Evolutionary conservation across 1,284 basidiomycete species (phyloP), one percentile per base, ranked within the genome.

Genomic region (Tilletia caries): DNA sequence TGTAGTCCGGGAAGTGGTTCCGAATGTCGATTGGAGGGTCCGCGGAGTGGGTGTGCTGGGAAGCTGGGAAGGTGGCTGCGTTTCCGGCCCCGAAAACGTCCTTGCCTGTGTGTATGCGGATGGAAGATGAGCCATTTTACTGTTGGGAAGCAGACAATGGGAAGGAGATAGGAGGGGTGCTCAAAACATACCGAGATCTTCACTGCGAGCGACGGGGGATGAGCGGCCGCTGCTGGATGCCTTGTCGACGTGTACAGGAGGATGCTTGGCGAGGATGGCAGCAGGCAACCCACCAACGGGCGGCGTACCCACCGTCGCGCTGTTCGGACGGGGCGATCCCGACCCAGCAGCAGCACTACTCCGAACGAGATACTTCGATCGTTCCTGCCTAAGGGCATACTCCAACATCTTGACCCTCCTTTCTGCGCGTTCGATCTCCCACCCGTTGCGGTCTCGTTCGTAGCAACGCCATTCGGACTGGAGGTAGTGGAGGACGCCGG

Each of bases 371-470:
- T 65, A 65, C 23, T 48, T 44, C n/a, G 34, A 93, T 92, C 94
- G 90, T 86, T 98, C 95, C 86, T 95, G 91, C 65, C 93, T 93
- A 27, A 85, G 68, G 1, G 84, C 84, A 65, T 80, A 97, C 85
- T 99, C 96, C 67, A 98, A 89, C 95, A 99, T 97, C 88, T 96
- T 97, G 79, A 98, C 96, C 69, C 95, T 89, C 69, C 95, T 89
- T 85, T 98, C 95, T 43, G 96, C 95, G 76, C 95, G 87, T 86
- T 98, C 95, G 80, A 99, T 99, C 87, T 98, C 95, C 95, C 95
- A 98, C 85, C 97, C 95, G 84, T 99, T 98, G 79, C 95, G 89
- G 85, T 98, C 95, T 83, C 93, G 90, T 84, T 98, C 95, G 74
- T 85, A 85, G 23, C 93, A 88, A 73, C 96, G 88, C 93, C 95